Conservation (phyloP, 352 stramenopile species). For the Phytophthora aleatoria region DNA sequence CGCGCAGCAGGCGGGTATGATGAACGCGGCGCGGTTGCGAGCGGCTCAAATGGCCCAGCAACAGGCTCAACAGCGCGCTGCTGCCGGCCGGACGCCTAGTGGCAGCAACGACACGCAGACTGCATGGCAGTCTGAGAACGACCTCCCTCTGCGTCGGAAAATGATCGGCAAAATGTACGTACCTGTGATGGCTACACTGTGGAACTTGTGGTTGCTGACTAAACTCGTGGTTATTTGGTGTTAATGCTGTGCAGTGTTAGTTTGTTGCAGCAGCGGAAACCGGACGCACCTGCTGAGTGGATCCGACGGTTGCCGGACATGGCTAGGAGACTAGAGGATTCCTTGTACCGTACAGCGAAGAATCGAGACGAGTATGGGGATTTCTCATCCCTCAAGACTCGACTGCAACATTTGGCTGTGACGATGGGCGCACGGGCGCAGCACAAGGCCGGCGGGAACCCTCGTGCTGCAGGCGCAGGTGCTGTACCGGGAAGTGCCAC, state of each 20-base stretch:
- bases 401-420: constrained; percentile 96
- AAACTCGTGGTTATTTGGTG: constrained; percentile 9
- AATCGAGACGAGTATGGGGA: constrained; percentile 96
- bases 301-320: constrained; percentile 98
- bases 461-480: constrained; percentile 43
- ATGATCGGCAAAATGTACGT: constrained; percentile 93
- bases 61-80: constrained; percentile 58
- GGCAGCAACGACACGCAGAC: constrained; percentile 57
- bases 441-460: constrained; percentile 69
- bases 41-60: constrained; percentile 45
- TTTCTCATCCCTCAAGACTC: constrained; percentile 94
- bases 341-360: constrained; percentile 94
- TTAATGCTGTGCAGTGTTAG: constrained; percentile 72
- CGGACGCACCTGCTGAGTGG: constrained; percentile 97
- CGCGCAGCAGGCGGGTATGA: constrained; percentile 39
- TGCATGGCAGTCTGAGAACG: constrained; percentile 89
- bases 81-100: constrained; percentile 39
- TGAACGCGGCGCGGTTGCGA: constrained; percentile 55
- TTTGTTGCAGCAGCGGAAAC: constrained; percentile 96
- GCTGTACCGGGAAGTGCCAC: constrained; percentile 33
- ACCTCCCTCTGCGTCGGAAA: constrained; percentile 82
- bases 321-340: constrained; percentile 97
- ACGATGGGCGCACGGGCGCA: constrained; percentile 87
- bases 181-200: no score
- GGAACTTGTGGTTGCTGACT: background rate